Evolutionary conservation across 2,329 filamentous ascomycete species (phyloP).

Genomic region (Calycina herbarum): DNA sequence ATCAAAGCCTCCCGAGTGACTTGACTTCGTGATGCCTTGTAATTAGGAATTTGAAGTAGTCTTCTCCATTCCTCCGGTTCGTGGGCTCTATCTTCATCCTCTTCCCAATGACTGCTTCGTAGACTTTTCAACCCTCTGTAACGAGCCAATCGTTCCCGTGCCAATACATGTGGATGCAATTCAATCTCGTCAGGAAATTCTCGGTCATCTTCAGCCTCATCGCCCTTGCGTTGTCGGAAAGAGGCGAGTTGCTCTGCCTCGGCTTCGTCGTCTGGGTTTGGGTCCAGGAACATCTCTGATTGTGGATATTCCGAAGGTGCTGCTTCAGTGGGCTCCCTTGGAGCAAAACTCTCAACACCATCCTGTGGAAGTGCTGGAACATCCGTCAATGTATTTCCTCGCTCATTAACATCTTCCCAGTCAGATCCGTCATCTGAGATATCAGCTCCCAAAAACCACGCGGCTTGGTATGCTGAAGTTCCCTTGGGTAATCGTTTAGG

Average conservation of each 20-base stretch:
- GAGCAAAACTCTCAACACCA: slow-evolving; percentile 70
- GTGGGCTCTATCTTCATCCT: slow-evolving; percentile 79
- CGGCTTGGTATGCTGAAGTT: slow-evolving; percentile 90
- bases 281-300: slow-evolving; percentile 84
- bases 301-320: slow-evolving; percentile 88
- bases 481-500: slow-evolving; percentile 83
- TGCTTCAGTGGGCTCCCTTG: slow-evolving; percentile 70
- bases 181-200: slow-evolving; percentile 99
- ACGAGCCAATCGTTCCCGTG: slow-evolving; percentile 78
- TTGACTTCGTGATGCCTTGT: slow-evolving; percentile 77
- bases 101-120: slow-evolving; percentile 84
- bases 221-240: slow-evolving; percentile 75
- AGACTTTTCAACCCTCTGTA: slow-evolving; percentile 93
- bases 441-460: slow-evolving; percentile 82
- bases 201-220: slow-evolving; percentile 83
- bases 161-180: slow-evolving; percentile 81
- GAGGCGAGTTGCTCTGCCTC: slow-evolving; percentile 75
- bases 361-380: slow-evolving; percentile 73
- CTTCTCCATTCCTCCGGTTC: slow-evolving; percentile 90
- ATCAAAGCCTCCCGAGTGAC: slow-evolving; percentile 78
- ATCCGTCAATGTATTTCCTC: slow-evolving; percentile 54
- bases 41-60: slow-evolving; percentile 84
- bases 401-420: slow-evolving; percentile 67
- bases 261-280: slow-evolving; percentile 78
- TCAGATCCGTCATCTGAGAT: slow-evolving; percentile 83